Conservation (phyloP, 2,329 filamentous ascomycete genomes). For the Nigrograna mackinnonii region DNA sequence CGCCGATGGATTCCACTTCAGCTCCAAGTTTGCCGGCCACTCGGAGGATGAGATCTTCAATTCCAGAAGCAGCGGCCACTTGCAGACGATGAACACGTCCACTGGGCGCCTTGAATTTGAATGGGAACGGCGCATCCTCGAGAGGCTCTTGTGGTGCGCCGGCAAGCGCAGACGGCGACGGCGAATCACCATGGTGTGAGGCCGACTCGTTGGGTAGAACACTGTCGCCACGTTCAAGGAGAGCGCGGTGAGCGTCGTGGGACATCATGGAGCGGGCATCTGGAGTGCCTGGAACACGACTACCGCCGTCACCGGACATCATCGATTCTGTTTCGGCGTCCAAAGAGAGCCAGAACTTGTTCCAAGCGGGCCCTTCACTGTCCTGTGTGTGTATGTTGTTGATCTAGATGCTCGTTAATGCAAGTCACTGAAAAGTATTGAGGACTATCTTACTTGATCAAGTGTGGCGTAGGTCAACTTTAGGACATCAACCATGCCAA, state of each 20-base stretch:
- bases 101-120: constrained; percentile 98
- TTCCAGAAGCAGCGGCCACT: constrained; percentile 77
- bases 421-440: neutral
- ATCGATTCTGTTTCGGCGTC: constrained; percentile 94
- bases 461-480: constrained; percentile 98
- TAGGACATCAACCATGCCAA: constrained; percentile 98
- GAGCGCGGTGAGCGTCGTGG: constrained; percentile 68
- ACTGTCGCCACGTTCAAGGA: constrained; percentile 74
- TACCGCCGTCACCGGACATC: constrained; percentile 87
- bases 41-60: constrained; percentile 75
- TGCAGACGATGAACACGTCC: constrained; percentile 93
- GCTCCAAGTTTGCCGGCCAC: constrained; percentile 83
- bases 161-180: constrained; percentile 66
- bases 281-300: constrained; percentile 67
- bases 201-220: constrained; percentile 93
- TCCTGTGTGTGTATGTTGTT: constrained; percentile 91
- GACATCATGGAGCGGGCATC: constrained; percentile 79
- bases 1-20: constrained; percentile 84
- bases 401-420: constrained; percentile 51
- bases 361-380: constrained; percentile 95
- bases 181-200: constrained; percentile 83
- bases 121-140: constrained; percentile 82
- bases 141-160: constrained; percentile 58
- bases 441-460: constrained; percentile 71
- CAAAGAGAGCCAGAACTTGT: constrained; percentile 98